Percentiles rank a stretch among this genome's conserved stretches.
Evolutionary conservation across 805 yeast genomes (phyloP).

Genomic region (Candida ficus): DNA sequence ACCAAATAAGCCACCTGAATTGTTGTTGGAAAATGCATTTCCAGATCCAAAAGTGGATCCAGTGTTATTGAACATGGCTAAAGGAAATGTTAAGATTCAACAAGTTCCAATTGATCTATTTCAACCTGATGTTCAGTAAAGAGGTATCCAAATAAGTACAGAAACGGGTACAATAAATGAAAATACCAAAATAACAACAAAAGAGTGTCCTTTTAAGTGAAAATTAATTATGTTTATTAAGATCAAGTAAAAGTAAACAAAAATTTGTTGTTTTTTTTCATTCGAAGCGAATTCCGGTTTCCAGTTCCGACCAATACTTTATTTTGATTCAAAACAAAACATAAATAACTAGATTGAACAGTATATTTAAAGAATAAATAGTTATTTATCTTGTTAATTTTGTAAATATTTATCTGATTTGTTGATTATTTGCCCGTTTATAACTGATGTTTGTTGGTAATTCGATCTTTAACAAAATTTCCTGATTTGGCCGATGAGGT

Average conservation of each 20-base stretch:
- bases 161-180: no score
- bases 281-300: neutral
- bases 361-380: neutral
- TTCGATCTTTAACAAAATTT: neutral
- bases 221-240: neutral
- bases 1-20: slow-evolving; percentile 14
- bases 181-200: neutral
- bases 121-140: neutral
- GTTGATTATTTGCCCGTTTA: no score
- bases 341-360: neutral
- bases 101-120: neutral
- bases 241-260: neutral
- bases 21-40: slow-evolving; percentile 6
- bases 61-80: slow-evolving; percentile 2
- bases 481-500: slow-evolving; percentile 12
- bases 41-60: slow-evolving; percentile 11
- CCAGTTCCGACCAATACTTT: neutral
- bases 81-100: neutral
- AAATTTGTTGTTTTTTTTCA: neutral
- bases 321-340: no score
- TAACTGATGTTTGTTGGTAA: no score
- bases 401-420: no score
- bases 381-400: no score
- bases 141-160: neutral
- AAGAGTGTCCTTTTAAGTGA: neutral